Percentiles rank a stretch among this genome's conserved stretches.
phyloP scores from a whole-genome alignment of 345 rosid species.

The Raphanus sativus region DNA sequence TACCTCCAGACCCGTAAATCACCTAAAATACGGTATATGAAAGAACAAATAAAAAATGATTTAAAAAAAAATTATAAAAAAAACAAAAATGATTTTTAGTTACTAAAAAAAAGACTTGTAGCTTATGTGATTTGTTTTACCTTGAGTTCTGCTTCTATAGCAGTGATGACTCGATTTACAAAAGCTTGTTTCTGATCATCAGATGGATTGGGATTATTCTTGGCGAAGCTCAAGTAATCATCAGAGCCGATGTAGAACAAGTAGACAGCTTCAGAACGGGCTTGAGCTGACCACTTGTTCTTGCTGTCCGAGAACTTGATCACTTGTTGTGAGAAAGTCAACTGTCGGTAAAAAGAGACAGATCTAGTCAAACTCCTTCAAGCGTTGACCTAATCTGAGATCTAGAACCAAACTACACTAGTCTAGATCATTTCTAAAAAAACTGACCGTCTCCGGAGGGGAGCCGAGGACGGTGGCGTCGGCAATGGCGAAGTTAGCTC shows the following conservation, averaged over 20 bases:
- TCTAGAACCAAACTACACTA: not conserved
- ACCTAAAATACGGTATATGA: constrained; percentile 17
- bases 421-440: not conserved
- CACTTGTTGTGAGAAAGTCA: constrained; percentile 38
- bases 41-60: too few relatives aligned
- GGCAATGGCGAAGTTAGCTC: constrained; percentile 41
- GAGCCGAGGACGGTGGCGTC: constrained; percentile 40
- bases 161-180: constrained; percentile 31
- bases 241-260: constrained; percentile 37
- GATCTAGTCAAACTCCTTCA: not conserved
- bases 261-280: constrained; percentile 34
- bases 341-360: constrained; percentile 9
- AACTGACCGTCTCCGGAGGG: constrained; percentile 35
- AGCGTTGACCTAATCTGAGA: not conserved
- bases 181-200: constrained; percentile 34
- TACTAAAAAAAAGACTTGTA: not conserved
- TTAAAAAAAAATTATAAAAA: too few relatives aligned
- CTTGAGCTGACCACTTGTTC: constrained; percentile 28
- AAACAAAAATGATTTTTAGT: too few relatives aligned
- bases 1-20: constrained; percentile 32
- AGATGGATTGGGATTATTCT: constrained; percentile 21
- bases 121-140: not conserved
- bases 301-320: constrained; percentile 21
- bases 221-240: constrained; percentile 33
- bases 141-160: constrained; percentile 21